phyloP scores from a whole-genome alignment of 805 yeast genomes.

The Hanseniaspora singularis region DNA sequence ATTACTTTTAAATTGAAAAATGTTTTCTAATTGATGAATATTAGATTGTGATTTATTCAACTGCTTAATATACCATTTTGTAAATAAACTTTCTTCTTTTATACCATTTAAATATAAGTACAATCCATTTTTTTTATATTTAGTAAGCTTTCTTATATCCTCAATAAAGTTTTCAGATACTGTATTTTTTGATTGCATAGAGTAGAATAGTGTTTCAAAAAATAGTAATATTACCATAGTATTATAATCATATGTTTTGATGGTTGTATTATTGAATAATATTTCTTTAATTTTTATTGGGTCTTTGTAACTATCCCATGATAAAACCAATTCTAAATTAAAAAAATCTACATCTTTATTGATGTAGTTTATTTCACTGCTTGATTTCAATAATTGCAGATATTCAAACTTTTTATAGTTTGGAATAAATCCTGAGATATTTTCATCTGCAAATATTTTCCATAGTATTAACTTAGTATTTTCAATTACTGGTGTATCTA shows the following conservation, averaged over 20 bases:
- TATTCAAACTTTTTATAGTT: not conserved
- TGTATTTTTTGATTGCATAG: not conserved
- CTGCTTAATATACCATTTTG: not conserved
- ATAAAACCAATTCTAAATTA: not conserved
- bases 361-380: not conserved
- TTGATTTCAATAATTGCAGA: not conserved
- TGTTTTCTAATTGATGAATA: not conserved
- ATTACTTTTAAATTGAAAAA: not conserved
- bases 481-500: constrained; percentile 25
- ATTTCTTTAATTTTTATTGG: not conserved
- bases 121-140: not conserved
- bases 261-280: not conserved
- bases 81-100: not conserved
- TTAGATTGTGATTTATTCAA: not conserved
- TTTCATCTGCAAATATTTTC: not conserved
- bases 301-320: not conserved
- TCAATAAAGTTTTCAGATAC: not conserved
- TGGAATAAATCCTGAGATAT: not conserved
- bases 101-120: not conserved
- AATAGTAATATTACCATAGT: not conserved
- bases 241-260: not conserved
- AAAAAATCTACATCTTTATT: not conserved
- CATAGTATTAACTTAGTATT: constrained; percentile 15
- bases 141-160: not conserved
- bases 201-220: not conserved